phyloP scores from a whole-genome alignment of 306 rosid species.

The Astragalus glycyphyllos region DNA sequence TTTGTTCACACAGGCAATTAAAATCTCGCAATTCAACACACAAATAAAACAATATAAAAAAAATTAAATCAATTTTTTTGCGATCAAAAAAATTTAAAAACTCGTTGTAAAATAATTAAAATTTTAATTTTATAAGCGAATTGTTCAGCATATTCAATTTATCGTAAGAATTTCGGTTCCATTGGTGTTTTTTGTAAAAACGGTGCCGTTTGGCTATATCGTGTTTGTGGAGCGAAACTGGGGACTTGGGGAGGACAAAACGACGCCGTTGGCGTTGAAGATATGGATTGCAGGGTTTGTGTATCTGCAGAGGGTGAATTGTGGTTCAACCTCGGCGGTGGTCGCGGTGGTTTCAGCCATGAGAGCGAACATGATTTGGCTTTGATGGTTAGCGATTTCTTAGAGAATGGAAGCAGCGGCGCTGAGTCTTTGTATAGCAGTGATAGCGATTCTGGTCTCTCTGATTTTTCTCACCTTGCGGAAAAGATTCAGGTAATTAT shows the following conservation, averaged over 20 bases:
- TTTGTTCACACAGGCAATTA: not conserved
- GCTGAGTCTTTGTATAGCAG: constrained; percentile 91
- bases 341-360: constrained; percentile 75
- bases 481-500: constrained; percentile 75
- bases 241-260: constrained; percentile 31
- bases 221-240: constrained; percentile 1
- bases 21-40: not conserved
- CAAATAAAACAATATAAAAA: not conserved
- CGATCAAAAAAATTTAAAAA: too few relatives aligned
- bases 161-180: not conserved
- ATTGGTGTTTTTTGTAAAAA: not conserved
- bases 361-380: constrained; percentile 96
- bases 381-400: constrained; percentile 84
- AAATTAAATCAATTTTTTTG: not conserved
- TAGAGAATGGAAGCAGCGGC: constrained; percentile 86
- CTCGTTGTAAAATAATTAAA: not conserved
- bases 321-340: constrained; percentile 52
- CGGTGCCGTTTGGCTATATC: constrained; percentile 26
- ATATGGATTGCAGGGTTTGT: constrained; percentile 71
- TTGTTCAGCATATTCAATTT: constrained; percentile 19
- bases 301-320: constrained; percentile 64
- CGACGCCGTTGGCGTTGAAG: constrained; percentile 33
- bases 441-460: constrained; percentile 79
- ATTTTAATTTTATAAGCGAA: constrained; percentile 27
- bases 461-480: constrained; percentile 81